Percentiles rank a stretch among this genome's conserved stretches.
These are phyloP conservation scores for Hypoxylon sp. DNA, from an alignment of 2,329 filamentous ascomycete species.

Conservation along the genomic window DNA sequence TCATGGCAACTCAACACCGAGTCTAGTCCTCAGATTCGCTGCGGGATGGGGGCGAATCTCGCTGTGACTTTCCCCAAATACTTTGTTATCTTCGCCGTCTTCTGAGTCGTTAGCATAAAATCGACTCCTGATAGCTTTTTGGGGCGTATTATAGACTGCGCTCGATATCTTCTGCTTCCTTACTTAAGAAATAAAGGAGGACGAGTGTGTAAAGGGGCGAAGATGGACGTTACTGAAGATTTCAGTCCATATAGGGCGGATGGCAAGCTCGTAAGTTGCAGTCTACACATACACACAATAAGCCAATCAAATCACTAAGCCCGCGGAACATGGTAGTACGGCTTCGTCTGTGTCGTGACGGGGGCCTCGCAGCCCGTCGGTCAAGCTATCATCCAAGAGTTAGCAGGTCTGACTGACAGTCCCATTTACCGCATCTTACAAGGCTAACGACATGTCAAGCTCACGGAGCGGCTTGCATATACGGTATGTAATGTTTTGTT, in stretches of 20 bases:
- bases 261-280: conserved; percentile 41
- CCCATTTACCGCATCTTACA: background rate
- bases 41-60: background rate
- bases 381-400: conserved; percentile 65
- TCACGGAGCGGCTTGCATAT: conserved; percentile 70
- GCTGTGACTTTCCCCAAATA: too few species aligned
- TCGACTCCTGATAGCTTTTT: background rate
- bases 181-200: background rate
- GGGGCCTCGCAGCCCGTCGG: conserved; percentile 68
- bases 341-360: conserved; percentile 71
- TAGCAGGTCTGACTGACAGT: background rate
- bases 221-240: conserved; percentile 36
- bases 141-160: background rate
- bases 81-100: too few species aligned
- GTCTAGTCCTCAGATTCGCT: background rate
- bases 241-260: conserved; percentile 36
- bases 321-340: conserved; percentile 54
- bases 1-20: background rate
- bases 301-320: background rate
- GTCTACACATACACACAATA: background rate
- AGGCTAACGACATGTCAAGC: conserved; percentile 50
- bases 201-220: background rate
- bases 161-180: background rate
- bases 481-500: conserved; percentile 48
- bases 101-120: too few species aligned